Evolutionary conservation across 1,284 basidiomycete genomes (phyloP).

Genomic region (Pseudozyma sp.): DNA sequence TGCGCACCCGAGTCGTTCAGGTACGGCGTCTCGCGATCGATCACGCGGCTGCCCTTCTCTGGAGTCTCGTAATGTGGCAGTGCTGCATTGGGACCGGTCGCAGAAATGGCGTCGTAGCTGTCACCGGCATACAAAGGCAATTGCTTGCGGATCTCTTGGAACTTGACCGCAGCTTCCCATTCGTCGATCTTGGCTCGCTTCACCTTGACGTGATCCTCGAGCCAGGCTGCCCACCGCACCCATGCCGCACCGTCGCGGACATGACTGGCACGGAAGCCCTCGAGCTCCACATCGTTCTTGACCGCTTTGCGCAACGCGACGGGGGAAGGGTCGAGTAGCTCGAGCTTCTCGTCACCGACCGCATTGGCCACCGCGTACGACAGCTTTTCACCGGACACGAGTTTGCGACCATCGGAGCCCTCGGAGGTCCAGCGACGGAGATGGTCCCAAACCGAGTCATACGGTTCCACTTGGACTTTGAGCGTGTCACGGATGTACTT

Average conservation of each 20-base stretch:
- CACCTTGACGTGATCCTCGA: slow-evolving; percentile 58
- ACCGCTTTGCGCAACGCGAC: slow-evolving; percentile 60
- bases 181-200: slow-evolving; percentile 49
- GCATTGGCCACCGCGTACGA: slow-evolving; percentile 58
- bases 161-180: slow-evolving; percentile 53
- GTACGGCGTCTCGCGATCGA: slow-evolving; percentile 60
- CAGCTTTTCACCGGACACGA: slow-evolving; percentile 55
- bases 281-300: slow-evolving; percentile 63
- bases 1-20: slow-evolving; percentile 64
- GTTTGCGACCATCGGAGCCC: slow-evolving; percentile 25
- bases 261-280: slow-evolving; percentile 59
- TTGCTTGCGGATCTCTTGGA: slow-evolving; percentile 44
- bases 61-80: slow-evolving; percentile 67
- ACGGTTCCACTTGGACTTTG: slow-evolving; percentile 36
- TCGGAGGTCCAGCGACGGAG: slow-evolving; percentile 40
- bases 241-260: slow-evolving; percentile 65
- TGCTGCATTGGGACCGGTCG: slow-evolving; percentile 61
- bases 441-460: slow-evolving; percentile 50
- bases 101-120: slow-evolving; percentile 65
- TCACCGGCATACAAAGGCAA: slow-evolving; percentile 59
- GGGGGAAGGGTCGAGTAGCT: slow-evolving; percentile 36
- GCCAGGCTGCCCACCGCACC: slow-evolving; percentile 66
- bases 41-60: slow-evolving; percentile 45
- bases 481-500: slow-evolving; percentile 44
- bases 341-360: slow-evolving; percentile 47